Conservation (phyloP, 1,139 yeast species). For the Pichia sp. region DNA sequence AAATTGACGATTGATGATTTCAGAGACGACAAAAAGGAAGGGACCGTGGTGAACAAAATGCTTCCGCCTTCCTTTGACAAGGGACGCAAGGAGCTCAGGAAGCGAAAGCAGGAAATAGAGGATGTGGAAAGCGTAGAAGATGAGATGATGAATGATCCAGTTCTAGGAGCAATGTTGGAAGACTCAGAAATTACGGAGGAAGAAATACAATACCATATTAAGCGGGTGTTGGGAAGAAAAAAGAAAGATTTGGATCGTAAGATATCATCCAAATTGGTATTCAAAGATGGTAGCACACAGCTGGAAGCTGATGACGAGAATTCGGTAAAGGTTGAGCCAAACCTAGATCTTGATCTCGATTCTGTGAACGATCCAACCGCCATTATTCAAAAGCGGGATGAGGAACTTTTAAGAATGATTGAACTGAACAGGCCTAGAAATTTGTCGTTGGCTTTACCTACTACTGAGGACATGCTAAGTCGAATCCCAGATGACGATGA, state of each 20-base stretch:
- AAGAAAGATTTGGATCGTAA: conserved; percentile 30
- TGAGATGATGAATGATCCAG: conserved; percentile 35
- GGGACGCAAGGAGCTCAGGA: conserved; percentile 41
- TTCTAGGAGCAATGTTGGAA: conserved; percentile 38
- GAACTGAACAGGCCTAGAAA: conserved; percentile 50
- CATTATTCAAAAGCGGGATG: conserved; percentile 7
- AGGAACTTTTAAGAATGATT: conserved; percentile 26
- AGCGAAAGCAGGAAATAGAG: conserved; percentile 33
- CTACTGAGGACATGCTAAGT: conserved; percentile 47
- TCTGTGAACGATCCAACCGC: conserved; percentile 14
- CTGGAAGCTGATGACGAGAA: conserved; percentile 21
- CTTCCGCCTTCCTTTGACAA: conserved; percentile 80
- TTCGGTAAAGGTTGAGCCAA: conserved; percentile 1
- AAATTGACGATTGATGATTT: conserved; percentile 68
- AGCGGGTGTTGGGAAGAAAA: conserved; percentile 40
- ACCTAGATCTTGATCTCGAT: conserved; percentile 3
- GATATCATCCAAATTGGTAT: conserved; percentile 23
- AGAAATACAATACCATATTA: conserved; percentile 42
- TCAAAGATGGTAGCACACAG: conserved; percentile 15
- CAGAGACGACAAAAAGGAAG: conserved; percentile 33
- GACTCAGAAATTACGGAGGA: conserved; percentile 42
- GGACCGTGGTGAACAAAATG: conserved; percentile 55
- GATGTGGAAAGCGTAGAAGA: conserved; percentile 36
- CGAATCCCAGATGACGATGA: conserved; percentile 58
- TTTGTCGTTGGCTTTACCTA: conserved; percentile 47